Base-by-base conservation (phyloP, 1,284 basidiomycete species). In the Ustilago crameri region DNA sequence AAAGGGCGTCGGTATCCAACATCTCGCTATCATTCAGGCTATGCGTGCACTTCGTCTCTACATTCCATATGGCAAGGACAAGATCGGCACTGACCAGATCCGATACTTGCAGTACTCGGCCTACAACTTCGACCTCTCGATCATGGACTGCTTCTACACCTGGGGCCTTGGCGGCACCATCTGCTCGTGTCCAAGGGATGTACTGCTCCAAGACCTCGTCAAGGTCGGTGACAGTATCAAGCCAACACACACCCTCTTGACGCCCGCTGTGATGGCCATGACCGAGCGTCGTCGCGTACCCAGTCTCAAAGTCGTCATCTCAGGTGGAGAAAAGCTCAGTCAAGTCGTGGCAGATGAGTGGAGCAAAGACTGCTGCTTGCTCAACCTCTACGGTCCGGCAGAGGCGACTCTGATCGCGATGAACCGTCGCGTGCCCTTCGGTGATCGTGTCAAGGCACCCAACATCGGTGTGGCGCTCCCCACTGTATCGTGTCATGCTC, bases 221-320 rank as follows among this genome's bases (percentile, higher is more conserved):
- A 62, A 69, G 20, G 72, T 82, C 10, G 73, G 73, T 14, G 75
- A 73, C 49, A 75, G 72, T 42, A 53, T 79, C 41, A 34, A 75
- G 46, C 80, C 73, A 10, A 80, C 82, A 5, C 82, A 83, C 47
- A 75, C 82, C 14, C 73, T 83, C 15, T 64, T 84, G 30, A 84
- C 84, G 3, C 84, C 84, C 0, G 84, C 84, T 1, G 83, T 84
- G 44, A 81, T 84, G 75, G 84, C 84, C 18, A 81, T 82, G 76
- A 79, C 78, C 10, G 75, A 79, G 27, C 74, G 83, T 9, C 55
- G 66, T 32, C 65, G 74, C 1, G 75, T 83, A 17, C 76, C 77
- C 0, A 74, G 78, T 22, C 70, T 84, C 57, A 69, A 78, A 44
- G 80, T 83, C 23, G 67, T 84, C 63, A 84, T 83, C 71, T 84